Evolutionary conservation across 495 filamentous ascomycete genomes (phyloP), one percentile per base, ranked within the genome.

Genomic region (Hypoxylon intermedium): DNA sequence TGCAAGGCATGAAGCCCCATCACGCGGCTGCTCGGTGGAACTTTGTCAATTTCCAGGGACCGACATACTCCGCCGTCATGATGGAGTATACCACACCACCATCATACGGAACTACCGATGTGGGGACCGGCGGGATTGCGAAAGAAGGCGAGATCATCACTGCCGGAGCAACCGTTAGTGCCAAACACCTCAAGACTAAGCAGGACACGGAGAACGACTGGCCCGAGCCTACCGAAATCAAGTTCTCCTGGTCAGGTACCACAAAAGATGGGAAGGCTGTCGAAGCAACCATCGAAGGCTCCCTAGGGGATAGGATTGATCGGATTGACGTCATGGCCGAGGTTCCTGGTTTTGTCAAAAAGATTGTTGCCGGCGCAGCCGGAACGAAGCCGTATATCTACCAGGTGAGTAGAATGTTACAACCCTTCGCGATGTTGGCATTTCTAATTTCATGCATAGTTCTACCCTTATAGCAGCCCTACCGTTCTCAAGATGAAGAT

Each of bases 1-100:
- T 98, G 33, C 94, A 98, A 73, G 94, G 92, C 62, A 98, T 98
- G 95, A 98, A 98, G 80, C 94, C 94, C 11, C 94, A 98, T 72
- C 95, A 98, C 75, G 92, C 92, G 34, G 94, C 93, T 53, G 87
- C 92, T 13, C 87, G 84, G 58, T 98, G 94, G 94, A 96, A 93
- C 72, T 98, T 97, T 73, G 75, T 84, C 71, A 86, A 92, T 74
- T 98, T 96, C 79, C 92, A 97, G 71, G 87, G 89, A 3, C 90
- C 91, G 6, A 91, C 79, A 5, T 89, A 89, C 74, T 92, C 92
- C 11, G 93, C 92, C 20, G 71, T 94, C 52, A 83, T 97, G 83
- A 98, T 98, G 94, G 89, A 98, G 73, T 98, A 82, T 74, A 96
- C 87, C 18, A 98, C 94, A 1, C 94, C 94, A n/a, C 86, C 89